These are phyloP conservation scores for Fusarium ramigenum DNA, from an alignment of 2,329 filamentous ascomycete species.

Conservation along the genomic window DNA sequence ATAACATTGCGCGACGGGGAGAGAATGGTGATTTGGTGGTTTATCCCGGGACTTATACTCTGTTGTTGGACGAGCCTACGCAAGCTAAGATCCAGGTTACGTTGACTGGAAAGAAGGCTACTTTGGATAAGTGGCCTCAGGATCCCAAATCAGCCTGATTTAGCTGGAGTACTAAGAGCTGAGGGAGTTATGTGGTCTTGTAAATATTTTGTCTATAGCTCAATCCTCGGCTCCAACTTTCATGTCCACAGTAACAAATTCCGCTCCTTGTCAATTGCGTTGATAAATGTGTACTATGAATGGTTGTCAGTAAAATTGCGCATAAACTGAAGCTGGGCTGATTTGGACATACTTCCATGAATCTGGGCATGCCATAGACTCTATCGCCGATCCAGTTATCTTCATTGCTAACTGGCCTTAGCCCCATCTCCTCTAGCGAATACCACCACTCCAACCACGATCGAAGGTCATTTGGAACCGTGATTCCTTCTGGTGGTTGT, in stretches of 20 bases:
- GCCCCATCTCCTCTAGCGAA: background rate
- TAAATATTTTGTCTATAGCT: background rate
- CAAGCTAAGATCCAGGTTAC: background rate
- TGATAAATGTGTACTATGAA: background rate
- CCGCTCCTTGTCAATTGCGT: background rate
- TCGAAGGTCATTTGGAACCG: background rate
- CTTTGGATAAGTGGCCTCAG: constrained; percentile 6
- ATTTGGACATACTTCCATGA: background rate
- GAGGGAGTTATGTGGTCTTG: accelerated
- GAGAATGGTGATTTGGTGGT: background rate
- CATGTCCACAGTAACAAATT: background rate
- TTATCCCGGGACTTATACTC: background rate
- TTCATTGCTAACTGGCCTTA: background rate
- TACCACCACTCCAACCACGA: constrained; percentile 1
- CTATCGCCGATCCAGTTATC: background rate
- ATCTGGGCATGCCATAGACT: background rate
- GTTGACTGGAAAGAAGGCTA: background rate
- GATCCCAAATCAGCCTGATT: background rate
- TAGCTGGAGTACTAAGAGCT: accelerated
- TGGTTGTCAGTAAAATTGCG: accelerated
- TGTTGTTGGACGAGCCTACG: constrained; percentile 3
- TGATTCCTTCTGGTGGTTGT: background rate
- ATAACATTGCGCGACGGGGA: background rate
- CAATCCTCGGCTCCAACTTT: too few relatives aligned
- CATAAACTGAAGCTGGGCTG: too few relatives aligned